Conservation (phyloP, 2,329 filamentous ascomycete species). For the Plenodomus lindquistii region DNA sequence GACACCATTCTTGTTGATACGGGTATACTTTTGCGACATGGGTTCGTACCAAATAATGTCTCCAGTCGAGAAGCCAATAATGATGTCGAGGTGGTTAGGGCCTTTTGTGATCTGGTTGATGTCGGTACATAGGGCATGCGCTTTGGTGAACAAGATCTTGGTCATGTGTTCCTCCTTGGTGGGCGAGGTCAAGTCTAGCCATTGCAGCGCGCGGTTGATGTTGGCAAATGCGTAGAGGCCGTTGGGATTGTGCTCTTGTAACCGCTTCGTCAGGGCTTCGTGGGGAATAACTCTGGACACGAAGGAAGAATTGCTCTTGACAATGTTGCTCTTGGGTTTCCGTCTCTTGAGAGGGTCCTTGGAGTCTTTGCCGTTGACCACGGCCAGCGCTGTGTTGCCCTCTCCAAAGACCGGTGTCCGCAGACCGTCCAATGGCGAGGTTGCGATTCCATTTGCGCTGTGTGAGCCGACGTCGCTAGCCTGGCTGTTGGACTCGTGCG, state of each 20-base stretch:
- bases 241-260: conserved; percentile 76
- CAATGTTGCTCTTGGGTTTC: conserved; percentile 97
- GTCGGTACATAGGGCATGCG: conserved; percentile 92
- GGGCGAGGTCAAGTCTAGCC: conserved; percentile 83
- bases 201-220: conserved; percentile 92
- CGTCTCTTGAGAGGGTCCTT: conserved; percentile 70
- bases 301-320: conserved; percentile 98
- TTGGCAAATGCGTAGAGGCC: conserved; percentile 93
- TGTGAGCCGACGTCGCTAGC: conserved; percentile 52
- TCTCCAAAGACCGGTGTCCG: conserved; percentile 77
- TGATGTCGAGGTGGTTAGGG: conserved; percentile 78
- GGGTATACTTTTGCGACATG: conserved; percentile 91
- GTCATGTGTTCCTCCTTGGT: conserved; percentile 86
- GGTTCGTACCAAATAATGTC: conserved; percentile 99
- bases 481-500: conserved; percentile 49
- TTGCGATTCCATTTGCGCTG: conserved; percentile 40
- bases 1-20: conserved; percentile 93
- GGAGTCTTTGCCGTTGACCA: conserved; percentile 66
- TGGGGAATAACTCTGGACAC: conserved; percentile 95
- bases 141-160: conserved; percentile 96
- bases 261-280: conserved; percentile 75
- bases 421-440: conserved; percentile 34
- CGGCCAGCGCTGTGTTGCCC: conserved; percentile 73
- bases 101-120: conserved; percentile 84
- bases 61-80: conserved; percentile 94